Evolutionary conservation across 257 asterid genomes (phyloP).

Genomic region (Anisodus tanguticus): DNA sequence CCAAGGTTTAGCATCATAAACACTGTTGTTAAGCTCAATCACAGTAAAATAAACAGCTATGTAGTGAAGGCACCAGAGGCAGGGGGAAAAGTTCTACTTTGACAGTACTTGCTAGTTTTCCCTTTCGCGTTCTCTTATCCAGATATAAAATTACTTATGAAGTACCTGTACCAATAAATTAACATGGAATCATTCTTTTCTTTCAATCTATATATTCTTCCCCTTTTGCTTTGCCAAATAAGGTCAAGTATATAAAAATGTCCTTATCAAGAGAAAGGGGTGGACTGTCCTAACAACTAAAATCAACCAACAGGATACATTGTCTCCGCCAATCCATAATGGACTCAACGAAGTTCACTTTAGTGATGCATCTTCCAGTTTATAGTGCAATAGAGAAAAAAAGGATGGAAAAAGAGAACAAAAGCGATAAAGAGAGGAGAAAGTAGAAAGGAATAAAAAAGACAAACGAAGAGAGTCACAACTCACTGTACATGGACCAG

Average conservation of each 20-base stretch:
- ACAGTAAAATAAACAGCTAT: background rate
- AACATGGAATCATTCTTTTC: no score
- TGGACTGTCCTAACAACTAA: background rate
- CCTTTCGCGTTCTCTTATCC: background rate
- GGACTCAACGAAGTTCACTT: conserved; percentile 17
- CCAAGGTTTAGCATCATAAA: conserved; percentile 4
- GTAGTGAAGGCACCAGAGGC: conserved; percentile 17
- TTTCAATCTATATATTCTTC: background rate
- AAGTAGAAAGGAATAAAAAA: background rate
- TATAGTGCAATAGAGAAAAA: background rate
- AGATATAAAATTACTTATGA: background rate
- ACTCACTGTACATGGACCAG: conserved; percentile 89
- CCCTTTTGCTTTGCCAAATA: background rate
- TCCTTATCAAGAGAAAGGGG: background rate
- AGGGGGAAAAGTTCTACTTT: background rate
- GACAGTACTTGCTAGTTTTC: background rate
- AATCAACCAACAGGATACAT: background rate
- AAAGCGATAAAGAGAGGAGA: background rate
- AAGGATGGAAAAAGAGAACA: background rate
- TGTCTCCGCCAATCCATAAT: conserved; percentile 18
- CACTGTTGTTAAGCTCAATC: conserved; percentile 6
- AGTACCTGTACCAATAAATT: background rate
- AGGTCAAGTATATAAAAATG: conserved; percentile 1
- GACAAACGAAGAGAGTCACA: conserved; percentile 28
- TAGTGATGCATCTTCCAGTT: conserved; percentile 18